Percentiles rank a stretch among this genome's conserved stretches.
These are phyloP conservation scores for Scutellaria barbata DNA, from an alignment of 257 asterid species.

Conservation along the genomic window DNA sequence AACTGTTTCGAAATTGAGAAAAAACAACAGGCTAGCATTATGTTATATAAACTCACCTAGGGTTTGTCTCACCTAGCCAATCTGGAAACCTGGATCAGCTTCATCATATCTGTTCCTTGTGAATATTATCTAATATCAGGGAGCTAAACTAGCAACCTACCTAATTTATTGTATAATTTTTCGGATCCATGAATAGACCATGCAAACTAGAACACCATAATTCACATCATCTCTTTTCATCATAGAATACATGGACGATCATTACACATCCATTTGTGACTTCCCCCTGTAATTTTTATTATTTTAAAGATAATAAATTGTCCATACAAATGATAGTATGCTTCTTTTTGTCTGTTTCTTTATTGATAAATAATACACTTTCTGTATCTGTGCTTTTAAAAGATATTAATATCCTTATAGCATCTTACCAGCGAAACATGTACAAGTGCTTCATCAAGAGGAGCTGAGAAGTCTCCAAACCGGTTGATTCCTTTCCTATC, in stretches of 20 bases:
- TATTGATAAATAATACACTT: background rate
- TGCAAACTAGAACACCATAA: background rate
- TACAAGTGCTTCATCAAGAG: slow-evolving; percentile 85
- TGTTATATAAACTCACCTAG: background rate
- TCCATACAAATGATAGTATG: background rate
- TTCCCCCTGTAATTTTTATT: background rate
- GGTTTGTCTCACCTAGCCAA: slow-evolving; percentile 2
- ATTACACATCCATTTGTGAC: background rate
- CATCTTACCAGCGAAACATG: slow-evolving; percentile 77
- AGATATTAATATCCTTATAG: slow-evolving; percentile 37
- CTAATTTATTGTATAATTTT: too few relatives aligned
- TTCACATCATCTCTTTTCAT: background rate
- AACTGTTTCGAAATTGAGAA: too few relatives aligned
- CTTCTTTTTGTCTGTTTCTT: background rate
- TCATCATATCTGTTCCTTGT: background rate
- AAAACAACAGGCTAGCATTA: background rate
- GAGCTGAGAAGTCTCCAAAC: slow-evolving; percentile 90
- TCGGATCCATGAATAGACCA: too few relatives aligned
- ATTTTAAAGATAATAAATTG: background rate
- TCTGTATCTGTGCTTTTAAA: background rate
- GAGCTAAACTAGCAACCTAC: too few relatives aligned
- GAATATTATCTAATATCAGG: background rate
- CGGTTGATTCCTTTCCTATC: slow-evolving; percentile 87
- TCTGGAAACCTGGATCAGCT: slow-evolving; percentile 11
- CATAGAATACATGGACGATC: background rate